Conservation (phyloP, 176 grass and related monocot species). For the Bolboschoenus planiculmis region DNA sequence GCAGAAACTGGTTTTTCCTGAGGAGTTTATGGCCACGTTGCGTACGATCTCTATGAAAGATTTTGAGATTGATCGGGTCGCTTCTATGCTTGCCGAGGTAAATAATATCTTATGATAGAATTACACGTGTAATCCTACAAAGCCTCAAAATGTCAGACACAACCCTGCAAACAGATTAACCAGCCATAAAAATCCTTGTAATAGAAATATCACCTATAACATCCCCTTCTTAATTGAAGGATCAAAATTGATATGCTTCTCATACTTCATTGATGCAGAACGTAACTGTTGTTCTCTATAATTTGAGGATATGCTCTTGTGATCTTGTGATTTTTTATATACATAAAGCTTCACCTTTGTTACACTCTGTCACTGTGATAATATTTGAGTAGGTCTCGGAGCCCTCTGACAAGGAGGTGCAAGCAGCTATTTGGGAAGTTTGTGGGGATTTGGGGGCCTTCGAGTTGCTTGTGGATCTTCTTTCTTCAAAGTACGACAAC, state of each 20-base stretch:
- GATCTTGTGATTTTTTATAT: background rate
- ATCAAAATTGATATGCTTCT: background rate
- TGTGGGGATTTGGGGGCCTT: slow-evolving; percentile 72
- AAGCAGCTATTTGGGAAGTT: slow-evolving; percentile 80
- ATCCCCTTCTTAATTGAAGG: background rate
- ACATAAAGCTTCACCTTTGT: background rate
- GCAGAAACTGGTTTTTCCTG: slow-evolving; percentile 60
- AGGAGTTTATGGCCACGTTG: slow-evolving; percentile 60
- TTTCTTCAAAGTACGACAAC: slow-evolving; percentile 60
- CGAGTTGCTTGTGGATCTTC: slow-evolving; percentile 77
- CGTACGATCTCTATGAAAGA: slow-evolving; percentile 94
- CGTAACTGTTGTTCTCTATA: background rate
- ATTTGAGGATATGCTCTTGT: background rate
- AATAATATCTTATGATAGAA: background rate
- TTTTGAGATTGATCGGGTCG: slow-evolving; percentile 51
- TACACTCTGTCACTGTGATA: slow-evolving; percentile 22
- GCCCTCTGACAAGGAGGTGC: slow-evolving; percentile 42
- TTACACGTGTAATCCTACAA: background rate
- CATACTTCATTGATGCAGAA: background rate
- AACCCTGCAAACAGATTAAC: background rate
- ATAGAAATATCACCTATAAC: background rate
- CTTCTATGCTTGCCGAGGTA: slow-evolving; percentile 63
- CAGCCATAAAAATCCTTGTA: too few relatives aligned
- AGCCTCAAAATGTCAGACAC: background rate
- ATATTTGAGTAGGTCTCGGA: slow-evolving; percentile 45